A percentile compares a stretch with the other conserved stretches of the same genome.
Evolutionary conservation across 2,329 filamentous ascomycete genomes (phyloP).

Genomic region (Clonostachys byssicola): DNA sequence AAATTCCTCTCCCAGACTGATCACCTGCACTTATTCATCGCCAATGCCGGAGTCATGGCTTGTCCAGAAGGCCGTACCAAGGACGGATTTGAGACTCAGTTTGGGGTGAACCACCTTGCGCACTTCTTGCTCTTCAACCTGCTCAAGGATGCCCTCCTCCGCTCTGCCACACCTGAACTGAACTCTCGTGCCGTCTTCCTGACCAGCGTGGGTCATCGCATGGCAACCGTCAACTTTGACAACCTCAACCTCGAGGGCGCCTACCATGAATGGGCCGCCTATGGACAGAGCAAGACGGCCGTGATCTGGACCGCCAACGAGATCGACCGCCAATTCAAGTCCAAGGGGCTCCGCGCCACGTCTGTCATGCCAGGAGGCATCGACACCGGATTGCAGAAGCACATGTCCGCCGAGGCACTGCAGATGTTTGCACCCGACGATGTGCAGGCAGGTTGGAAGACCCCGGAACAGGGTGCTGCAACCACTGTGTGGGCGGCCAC

Average conservation of each 20-base stretch:
- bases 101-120: conserved; percentile 25
- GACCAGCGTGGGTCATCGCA: conserved; percentile 34
- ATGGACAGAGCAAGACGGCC: conserved; percentile 45
- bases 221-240: conserved; percentile 1
- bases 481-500: conserved; percentile 37
- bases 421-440: neutral
- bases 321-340: conserved; percentile 39
- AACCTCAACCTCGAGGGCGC: conserved; percentile 9
- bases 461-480: conserved; percentile 34
- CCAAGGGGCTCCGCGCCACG: conserved; percentile 28
- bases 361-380: conserved; percentile 39
- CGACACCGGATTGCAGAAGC: conserved; percentile 2
- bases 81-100: conserved; percentile 27
- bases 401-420: neutral
- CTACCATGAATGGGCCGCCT: conserved; percentile 26
- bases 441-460: neutral
- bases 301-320: conserved; percentile 45
- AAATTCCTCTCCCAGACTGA: conserved; percentile 7
- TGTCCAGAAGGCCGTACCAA: conserved; percentile 12
- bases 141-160: conserved; percentile 17
- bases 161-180: conserved; percentile 11
- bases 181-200: conserved; percentile 39
- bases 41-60: conserved; percentile 32
- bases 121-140: conserved; percentile 22
- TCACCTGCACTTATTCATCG: conserved; percentile 35